phyloP scores from a whole-genome alignment of 768 basidiomycete species.

The Russula abietina region DNA sequence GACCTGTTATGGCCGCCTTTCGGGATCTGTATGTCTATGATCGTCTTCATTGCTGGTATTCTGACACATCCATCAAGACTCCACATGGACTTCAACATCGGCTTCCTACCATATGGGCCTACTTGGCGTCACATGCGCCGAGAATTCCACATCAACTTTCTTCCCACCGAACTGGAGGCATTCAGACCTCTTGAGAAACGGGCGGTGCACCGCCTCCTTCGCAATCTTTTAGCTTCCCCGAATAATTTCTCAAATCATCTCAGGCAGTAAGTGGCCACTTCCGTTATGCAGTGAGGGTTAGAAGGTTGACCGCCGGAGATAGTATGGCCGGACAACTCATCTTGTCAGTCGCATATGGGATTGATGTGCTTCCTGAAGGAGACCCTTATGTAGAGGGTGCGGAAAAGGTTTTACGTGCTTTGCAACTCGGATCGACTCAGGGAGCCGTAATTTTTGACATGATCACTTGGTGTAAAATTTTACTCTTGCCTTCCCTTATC shows the following conservation, averaged over 20 bases:
- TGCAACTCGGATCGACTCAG: conserved; percentile 21
- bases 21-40: neutral
- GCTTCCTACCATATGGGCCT: neutral
- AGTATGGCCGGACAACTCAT: conserved; percentile 40
- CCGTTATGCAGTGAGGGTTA: neutral
- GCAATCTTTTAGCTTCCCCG: neutral
- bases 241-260: conserved; percentile 31
- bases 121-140: neutral
- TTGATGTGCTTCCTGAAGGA: conserved; percentile 33
- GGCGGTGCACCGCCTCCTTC: neutral
- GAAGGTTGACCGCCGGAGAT: neutral
- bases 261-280: conserved; percentile 34
- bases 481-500: neutral
- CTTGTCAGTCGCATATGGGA: conserved; percentile 43
- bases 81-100: neutral
- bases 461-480: conserved; percentile 30
- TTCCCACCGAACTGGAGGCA: neutral
- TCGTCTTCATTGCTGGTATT: neutral
- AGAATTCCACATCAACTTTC: neutral
- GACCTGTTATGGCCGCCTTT: conserved; percentile 4
- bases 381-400: conserved; percentile 29
- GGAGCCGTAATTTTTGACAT: conserved; percentile 41
- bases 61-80: neutral
- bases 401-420: neutral
- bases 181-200: neutral